Percentiles rank a stretch among this genome's conserved stretches.
These are phyloP conservation scores for Podila horticola DNA, from an alignment of 192 early-diverging fungal genomes.

Conservation along the genomic window DNA sequence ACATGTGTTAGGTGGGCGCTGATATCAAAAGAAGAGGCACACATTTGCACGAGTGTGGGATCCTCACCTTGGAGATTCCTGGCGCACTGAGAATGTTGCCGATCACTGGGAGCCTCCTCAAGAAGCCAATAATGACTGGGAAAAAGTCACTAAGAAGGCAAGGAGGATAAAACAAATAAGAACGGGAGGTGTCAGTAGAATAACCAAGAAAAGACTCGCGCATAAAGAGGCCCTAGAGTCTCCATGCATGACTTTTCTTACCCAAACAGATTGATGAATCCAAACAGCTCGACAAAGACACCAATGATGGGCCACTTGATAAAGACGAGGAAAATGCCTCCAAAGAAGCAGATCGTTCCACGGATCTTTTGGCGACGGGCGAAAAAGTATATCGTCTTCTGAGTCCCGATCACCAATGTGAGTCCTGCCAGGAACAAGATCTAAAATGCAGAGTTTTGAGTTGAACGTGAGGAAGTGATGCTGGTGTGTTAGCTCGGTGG, in stretches of 20 bases:
- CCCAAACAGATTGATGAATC: conserved; percentile 98
- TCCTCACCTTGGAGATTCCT: conserved; percentile 75
- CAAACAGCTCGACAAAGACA: conserved; percentile 89
- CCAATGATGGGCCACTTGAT: conserved; percentile 91
- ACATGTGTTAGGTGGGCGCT: not conserved
- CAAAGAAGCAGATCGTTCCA: conserved; percentile 91
- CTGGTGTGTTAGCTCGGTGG: too few relatives aligned
- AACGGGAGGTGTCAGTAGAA: too few relatives aligned
- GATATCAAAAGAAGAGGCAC: not conserved
- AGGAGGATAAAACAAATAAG: not conserved
- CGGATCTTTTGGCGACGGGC: conserved; percentile 84
- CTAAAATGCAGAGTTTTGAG: conserved; percentile 42
- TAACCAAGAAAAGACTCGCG: not conserved
- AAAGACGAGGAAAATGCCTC: conserved; percentile 90
- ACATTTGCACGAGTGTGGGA: not conserved
- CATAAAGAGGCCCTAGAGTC: too few relatives aligned
- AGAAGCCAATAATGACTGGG: conserved; percentile 89
- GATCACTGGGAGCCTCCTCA: conserved; percentile 90
- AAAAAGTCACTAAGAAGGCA: conserved; percentile 87
- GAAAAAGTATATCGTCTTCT: conserved; percentile 92
- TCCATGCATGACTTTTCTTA: conserved; percentile 38
- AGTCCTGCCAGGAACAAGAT: conserved; percentile 92
- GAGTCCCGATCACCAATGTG: conserved; percentile 87
- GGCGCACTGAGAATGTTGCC: conserved; percentile 89
- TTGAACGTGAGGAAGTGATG: too few relatives aligned